Percentiles rank a stretch among this genome's conserved stretches.
Conservation (phyloP, 1,284 basidiomycete genomes). For the Hymenochaete sp. region DNA sequence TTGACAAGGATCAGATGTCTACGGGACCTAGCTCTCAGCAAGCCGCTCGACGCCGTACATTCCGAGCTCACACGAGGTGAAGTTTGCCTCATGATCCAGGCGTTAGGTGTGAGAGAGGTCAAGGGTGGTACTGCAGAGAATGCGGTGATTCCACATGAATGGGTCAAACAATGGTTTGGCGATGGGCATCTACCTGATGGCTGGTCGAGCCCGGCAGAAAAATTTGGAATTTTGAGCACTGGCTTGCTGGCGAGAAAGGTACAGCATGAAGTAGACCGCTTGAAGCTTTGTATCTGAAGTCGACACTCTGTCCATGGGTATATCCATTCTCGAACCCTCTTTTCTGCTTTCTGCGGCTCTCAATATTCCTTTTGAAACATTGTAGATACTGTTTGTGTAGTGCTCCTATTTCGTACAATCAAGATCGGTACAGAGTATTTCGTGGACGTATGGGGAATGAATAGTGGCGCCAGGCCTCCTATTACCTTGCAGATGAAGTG, state of each 20-base stretch:
- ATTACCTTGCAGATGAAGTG: no score
- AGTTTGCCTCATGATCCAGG: slow-evolving; percentile 24
- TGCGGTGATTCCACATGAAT: slow-evolving; percentile 5
- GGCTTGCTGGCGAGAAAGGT: not conserved
- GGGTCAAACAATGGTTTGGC: slow-evolving; percentile 11
- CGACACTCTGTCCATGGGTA: no score
- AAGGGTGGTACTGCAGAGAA: not conserved
- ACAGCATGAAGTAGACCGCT: slow-evolving; percentile 1
- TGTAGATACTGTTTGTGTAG: no score
- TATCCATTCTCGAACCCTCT: no score
- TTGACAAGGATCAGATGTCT: slow-evolving; percentile 24
- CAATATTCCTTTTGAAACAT: no score
- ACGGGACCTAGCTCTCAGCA: slow-evolving; percentile 21
- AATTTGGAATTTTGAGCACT: slow-evolving; percentile 8
- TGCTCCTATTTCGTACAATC: no score
- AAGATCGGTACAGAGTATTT: no score
- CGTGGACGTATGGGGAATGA: no score
- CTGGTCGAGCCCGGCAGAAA: slow-evolving; percentile 6
- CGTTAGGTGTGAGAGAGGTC: not conserved
- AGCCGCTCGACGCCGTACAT: slow-evolving; percentile 24
- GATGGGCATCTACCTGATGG: slow-evolving; percentile 15
- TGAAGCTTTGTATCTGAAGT: not conserved
- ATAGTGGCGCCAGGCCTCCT: no score
- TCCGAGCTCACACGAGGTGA: slow-evolving; percentile 29
- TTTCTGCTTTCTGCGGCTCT: no score